Evolutionary conservation across 176 grass and related monocot species (phyloP).

Genomic region (Aegilops speltoides): DNA sequence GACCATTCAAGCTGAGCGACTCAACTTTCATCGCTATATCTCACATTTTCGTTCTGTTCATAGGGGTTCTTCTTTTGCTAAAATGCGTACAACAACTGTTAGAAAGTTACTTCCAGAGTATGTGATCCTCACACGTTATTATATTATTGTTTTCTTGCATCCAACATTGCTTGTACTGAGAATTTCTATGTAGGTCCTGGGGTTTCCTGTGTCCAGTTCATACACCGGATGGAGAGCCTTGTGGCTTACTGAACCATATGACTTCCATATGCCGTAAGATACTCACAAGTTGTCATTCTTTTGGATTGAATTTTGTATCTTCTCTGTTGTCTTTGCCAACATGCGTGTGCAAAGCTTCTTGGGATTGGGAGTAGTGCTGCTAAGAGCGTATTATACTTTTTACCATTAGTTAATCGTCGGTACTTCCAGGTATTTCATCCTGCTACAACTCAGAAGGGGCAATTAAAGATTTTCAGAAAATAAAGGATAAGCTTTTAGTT

Average conservation of each 20-base stretch:
- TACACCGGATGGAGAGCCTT: constrained; percentile 91
- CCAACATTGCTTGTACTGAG: constrained; percentile 24
- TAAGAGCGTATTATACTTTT: not conserved
- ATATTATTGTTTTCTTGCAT: constrained; percentile 27
- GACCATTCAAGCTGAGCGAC: constrained; percentile 84
- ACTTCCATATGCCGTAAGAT: constrained; percentile 80
- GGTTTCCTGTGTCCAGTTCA: constrained; percentile 96
- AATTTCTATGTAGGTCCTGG: constrained; percentile 68
- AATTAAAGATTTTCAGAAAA: constrained; percentile 62
- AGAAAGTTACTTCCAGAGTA: constrained; percentile 98
- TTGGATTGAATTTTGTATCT: not conserved
- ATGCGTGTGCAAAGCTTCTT: not conserved
- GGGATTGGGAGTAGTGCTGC: not conserved
- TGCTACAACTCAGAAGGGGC: constrained; percentile 76
- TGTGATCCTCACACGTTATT: constrained; percentile 29
- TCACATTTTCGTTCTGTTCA: constrained; percentile 95
- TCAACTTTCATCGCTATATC: constrained; percentile 84
- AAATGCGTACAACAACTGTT: constrained; percentile 89
- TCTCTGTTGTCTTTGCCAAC: constrained; percentile 12
- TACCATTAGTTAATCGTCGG: not conserved
- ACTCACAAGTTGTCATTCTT: constrained; percentile 20
- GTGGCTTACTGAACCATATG: constrained; percentile 97
- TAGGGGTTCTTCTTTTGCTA: constrained; percentile 93
- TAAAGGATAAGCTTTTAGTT: constrained; percentile 65
- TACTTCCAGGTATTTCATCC: constrained; percentile 69